A percentile compares a stretch with the other conserved stretches of the same genome.
Evolutionary conservation across 306 rosid genomes (phyloP).

Genomic region (Glycine tomentella): DNA sequence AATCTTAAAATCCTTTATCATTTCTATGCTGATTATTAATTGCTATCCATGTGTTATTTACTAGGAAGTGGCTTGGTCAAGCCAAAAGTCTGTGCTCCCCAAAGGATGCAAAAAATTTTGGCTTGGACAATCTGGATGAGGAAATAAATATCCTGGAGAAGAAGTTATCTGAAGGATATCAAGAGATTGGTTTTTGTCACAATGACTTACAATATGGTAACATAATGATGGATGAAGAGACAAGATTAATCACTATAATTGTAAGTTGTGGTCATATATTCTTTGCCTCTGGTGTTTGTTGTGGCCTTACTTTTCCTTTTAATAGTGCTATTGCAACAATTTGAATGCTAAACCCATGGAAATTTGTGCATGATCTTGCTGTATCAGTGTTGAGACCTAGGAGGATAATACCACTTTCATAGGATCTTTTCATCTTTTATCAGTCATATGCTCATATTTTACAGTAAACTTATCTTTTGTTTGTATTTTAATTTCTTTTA

Average conservation of each 20-base stretch:
- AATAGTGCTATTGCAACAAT: too few species aligned
- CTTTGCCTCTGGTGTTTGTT: too few species aligned
- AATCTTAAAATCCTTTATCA: background rate
- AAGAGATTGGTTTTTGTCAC: conserved; percentile 90
- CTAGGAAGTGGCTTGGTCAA: conserved; percentile 75
- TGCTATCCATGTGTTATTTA: background rate
- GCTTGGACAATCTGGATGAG: conserved; percentile 65
- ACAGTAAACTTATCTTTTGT: background rate
- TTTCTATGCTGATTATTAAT: conserved; percentile 32
- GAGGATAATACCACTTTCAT: too few species aligned
- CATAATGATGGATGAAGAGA: conserved; percentile 96
- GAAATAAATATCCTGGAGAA: conserved; percentile 76
- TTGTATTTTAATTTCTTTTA: background rate
- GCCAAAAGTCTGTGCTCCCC: conserved; percentile 69
- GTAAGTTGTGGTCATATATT: conserved; percentile 55
- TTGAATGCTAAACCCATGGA: too few species aligned
- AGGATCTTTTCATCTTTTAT: too few species aligned
- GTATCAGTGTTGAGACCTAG: too few species aligned
- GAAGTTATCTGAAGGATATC: conserved; percentile 53
- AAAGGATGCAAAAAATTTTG: conserved; percentile 57
- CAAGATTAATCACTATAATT: conserved; percentile 76
- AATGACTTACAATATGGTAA: conserved; percentile 95
- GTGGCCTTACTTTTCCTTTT: background rate
- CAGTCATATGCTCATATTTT: background rate
- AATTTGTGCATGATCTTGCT: too few species aligned